phyloP scores from a whole-genome alignment of 371 early-diverging fungal genomes.

The Rhizopus stolonifer region DNA sequence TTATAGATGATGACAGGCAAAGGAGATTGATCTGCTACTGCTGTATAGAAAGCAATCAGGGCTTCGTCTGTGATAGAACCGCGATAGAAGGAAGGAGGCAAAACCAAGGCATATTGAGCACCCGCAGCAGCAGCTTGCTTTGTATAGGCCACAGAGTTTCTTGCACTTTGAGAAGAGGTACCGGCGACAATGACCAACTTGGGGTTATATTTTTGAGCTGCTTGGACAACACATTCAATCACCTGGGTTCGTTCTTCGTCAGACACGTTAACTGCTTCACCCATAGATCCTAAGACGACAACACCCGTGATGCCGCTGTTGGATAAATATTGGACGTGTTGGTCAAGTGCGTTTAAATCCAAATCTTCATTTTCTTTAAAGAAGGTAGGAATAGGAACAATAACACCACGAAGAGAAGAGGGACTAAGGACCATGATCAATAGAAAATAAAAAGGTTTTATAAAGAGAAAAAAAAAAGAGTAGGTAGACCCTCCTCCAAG shows the following conservation, averaged over 20 bases:
- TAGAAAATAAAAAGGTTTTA: too few relatives aligned
- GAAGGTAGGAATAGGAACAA: conserved; percentile 49
- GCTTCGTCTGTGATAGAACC: conserved; percentile 32
- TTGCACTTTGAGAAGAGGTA: conserved; percentile 38
- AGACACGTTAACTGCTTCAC: conserved; percentile 44
- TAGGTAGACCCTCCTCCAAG: too few relatives aligned
- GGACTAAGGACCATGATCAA: too few relatives aligned
- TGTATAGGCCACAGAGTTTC: conserved; percentile 30
- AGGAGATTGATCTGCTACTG: conserved; percentile 44
- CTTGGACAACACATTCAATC: conserved; percentile 26
- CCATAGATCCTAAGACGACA: conserved; percentile 48
- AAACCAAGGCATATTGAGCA: conserved; percentile 34
- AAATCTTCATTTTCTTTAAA: conserved; percentile 47
- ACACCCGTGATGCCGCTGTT: conserved; percentile 46
- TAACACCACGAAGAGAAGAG: conserved; percentile 37
- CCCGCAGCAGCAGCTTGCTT: conserved; percentile 39
- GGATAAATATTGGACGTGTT: conserved; percentile 36
- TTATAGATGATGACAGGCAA: conserved; percentile 49
- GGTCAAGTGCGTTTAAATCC: conserved; percentile 40
- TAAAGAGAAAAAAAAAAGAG: too few relatives aligned
- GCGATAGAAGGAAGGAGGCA: conserved; percentile 47
- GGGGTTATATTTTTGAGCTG: conserved; percentile 32
- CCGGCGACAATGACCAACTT: conserved; percentile 39
- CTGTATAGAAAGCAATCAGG: conserved; percentile 28
- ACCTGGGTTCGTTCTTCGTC: conserved; percentile 37